Percentiles rank a stretch among this genome's conserved stretches.
phyloP scores from a whole-genome alignment of 176 grass and related monocot species.

The Carex cristatella region DNA sequence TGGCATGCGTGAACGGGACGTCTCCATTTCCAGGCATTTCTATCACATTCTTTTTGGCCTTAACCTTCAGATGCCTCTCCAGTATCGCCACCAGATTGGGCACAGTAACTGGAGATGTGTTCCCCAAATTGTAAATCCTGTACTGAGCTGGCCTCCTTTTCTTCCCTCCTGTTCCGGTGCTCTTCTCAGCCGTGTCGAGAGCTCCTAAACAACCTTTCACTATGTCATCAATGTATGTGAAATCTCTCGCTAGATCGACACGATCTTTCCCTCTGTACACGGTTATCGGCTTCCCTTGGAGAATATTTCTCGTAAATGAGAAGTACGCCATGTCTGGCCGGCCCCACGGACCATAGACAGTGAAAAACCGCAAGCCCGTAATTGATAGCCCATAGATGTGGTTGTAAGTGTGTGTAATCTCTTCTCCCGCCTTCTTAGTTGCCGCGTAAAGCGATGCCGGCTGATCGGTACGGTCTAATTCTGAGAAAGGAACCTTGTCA shows the following conservation, averaged over 20 bases:
- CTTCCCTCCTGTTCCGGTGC: slow-evolving; percentile 74
- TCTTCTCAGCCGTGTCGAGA: slow-evolving; percentile 63
- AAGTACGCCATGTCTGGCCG: slow-evolving; percentile 96
- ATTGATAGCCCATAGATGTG: slow-evolving; percentile 88
- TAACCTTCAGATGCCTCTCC: slow-evolving; percentile 65
- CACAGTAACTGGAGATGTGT: slow-evolving; percentile 81
- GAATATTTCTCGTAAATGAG: slow-evolving; percentile 81
- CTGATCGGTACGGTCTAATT: slow-evolving; percentile 58
- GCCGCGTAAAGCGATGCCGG: slow-evolving; percentile 87
- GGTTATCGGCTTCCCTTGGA: slow-evolving; percentile 82
- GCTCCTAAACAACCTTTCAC: slow-evolving; percentile 73
- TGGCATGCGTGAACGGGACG: slow-evolving; percentile 87
- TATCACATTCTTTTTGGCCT: slow-evolving; percentile 66
- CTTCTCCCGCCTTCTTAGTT: slow-evolving; percentile 97
- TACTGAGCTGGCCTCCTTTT: slow-evolving; percentile 65
- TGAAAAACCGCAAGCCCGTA: slow-evolving; percentile 83
- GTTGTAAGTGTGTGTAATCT: slow-evolving; percentile 91
- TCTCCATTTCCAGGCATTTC: slow-evolving; percentile 94
- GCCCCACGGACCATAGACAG: slow-evolving; percentile 76
- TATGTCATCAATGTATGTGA: slow-evolving; percentile 96
- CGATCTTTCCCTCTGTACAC: slow-evolving; percentile 65
- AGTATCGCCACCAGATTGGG: slow-evolving; percentile 70
- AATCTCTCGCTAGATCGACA: slow-evolving; percentile 65
- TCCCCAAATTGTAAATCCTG: slow-evolving; percentile 89
- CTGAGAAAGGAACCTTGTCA: slow-evolving; percentile 83